Conservation (phyloP, 1,139 yeast species). For the Geotrichum phurueaensis region DNA sequence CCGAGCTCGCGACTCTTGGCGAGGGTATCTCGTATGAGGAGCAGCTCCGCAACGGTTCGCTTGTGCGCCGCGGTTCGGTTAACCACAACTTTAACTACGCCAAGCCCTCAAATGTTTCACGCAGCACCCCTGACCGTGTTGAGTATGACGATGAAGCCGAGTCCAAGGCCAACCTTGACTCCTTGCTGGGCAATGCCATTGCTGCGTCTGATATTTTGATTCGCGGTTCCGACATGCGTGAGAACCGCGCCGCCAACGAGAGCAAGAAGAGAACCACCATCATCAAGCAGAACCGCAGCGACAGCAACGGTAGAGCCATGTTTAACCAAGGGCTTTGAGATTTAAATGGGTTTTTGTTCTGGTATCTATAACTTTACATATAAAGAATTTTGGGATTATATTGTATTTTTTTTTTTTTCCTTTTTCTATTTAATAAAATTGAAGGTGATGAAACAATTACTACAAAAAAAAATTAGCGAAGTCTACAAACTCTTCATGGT, state of each 20-base stretch:
- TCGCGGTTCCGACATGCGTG: conserved; percentile 12
- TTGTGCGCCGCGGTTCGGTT: conserved; percentile 14
- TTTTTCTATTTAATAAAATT: too few relatives aligned
- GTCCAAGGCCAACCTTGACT: conserved; percentile 17
- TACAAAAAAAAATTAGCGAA: too few relatives aligned
- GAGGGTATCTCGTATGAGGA: conserved; percentile 26
- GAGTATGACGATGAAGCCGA: conserved; percentile 15
- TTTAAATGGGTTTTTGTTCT: not conserved
- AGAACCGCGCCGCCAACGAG: conserved; percentile 6
- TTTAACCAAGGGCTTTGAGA: conserved; percentile 8
- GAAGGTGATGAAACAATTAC: too few relatives aligned
- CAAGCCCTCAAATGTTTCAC: conserved; percentile 6
- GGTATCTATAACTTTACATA: not conserved
- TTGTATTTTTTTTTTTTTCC: not conserved
- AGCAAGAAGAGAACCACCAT: conserved; percentile 13
- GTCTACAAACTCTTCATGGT: too few relatives aligned
- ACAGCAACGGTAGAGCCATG: conserved; percentile 10
- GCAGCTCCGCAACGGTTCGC: conserved; percentile 16
- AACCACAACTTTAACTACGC: conserved; percentile 8
- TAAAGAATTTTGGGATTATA: not conserved
- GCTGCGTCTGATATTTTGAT: conserved; percentile 19
- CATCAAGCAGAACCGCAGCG: conserved; percentile 9
- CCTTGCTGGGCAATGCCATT: conserved; percentile 19
- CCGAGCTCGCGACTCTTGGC: conserved; percentile 48
- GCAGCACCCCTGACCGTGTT: conserved; percentile 1